Conservation (phyloP, 1,139 yeast species). For the Pichia sp. region DNA sequence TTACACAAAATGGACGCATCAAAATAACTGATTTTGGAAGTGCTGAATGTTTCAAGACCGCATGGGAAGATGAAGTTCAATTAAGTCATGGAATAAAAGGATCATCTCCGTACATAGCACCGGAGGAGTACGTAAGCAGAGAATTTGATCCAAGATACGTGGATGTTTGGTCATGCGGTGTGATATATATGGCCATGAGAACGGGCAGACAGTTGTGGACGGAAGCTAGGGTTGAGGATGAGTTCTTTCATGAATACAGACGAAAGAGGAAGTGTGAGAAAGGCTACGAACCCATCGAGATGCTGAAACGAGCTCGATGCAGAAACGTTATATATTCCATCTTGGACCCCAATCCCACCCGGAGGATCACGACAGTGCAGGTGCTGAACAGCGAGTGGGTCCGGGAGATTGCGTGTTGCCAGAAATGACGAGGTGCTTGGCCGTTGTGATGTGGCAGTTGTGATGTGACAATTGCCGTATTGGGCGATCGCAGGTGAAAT, state of each 20-base stretch:
- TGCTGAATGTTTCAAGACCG: constrained; percentile 93
- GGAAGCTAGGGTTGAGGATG: constrained; percentile 74
- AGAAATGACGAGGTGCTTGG: background rate
- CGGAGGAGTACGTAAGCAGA: constrained; percentile 74
- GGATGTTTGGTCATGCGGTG: constrained; percentile 96
- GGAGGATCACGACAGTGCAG: constrained; percentile 86
- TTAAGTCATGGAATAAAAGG: constrained; percentile 81
- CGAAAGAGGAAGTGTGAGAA: constrained; percentile 68
- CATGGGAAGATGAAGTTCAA: constrained; percentile 90
- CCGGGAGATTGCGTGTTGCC: constrained; percentile 71
- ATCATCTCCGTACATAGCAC: constrained; percentile 91
- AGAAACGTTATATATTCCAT: constrained; percentile 88
- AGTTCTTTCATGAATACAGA: constrained; percentile 67
- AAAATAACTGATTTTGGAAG: constrained; percentile 96
- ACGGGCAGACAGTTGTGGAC: constrained; percentile 94
- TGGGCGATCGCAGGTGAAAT: background rate
- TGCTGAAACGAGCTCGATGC: constrained; percentile 74
- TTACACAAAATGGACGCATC: constrained; percentile 72
- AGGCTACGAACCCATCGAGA: constrained; percentile 90
- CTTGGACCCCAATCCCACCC: constrained; percentile 79
- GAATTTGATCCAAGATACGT: constrained; percentile 88
- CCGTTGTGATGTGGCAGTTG: background rate
- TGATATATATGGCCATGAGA: constrained; percentile 96
- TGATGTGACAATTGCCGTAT: background rate
- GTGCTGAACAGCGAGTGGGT: constrained; percentile 95